Evolutionary conservation across 1,284 basidiomycete species (phyloP), one percentile per base, ranked within the genome.

Genomic region (Ceratobasidium sp.): DNA sequence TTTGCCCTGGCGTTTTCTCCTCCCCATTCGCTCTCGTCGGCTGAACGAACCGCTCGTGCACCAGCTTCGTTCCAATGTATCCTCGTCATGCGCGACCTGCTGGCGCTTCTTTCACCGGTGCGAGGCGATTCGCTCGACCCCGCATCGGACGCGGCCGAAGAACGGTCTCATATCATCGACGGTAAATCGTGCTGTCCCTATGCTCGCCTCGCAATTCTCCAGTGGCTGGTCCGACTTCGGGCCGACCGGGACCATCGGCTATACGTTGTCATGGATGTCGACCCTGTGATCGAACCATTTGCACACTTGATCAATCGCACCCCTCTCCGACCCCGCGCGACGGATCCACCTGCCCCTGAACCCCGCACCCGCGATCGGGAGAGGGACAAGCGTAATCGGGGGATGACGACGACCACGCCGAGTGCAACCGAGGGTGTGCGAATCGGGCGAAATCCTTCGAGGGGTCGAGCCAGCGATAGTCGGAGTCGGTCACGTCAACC

Each of bases 211-310:
- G 82, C 86, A 1, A 85, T 91, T 1, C 81, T 99, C 8, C 93
- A 96, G 76, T 97, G 96, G 83, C 77, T 97, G 70, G 87, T 96
- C 80, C 89, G 94, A 12, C 81, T 99, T 25, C 85, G 97, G 56
- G 94, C 93, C 0, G 96, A 98, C 77, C 87, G 93, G 2, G 91
- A 95, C 75, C 97, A 99, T 77, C 85, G 90, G 15, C 78, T 99
- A 43, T 97, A 91, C 77, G 89, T 92, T 71, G 76, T 80, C 20
- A 75, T 76, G 29, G 79, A 84, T 52, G 78, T 84, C 35, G 80
- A 82, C 35, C 75, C 76, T 22, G 74, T 75, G 20, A 74, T 77
- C 20, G 70, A 73, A 29, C 76, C 77, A 5, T 75, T 76, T 74
- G 81, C 82, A 1, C 74, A 75, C 32, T 76, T 77, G 0, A 75